Base-by-base conservation (phyloP, 2,329 filamentous ascomycete species). In the Ophiostoma pallidulum region DNA sequence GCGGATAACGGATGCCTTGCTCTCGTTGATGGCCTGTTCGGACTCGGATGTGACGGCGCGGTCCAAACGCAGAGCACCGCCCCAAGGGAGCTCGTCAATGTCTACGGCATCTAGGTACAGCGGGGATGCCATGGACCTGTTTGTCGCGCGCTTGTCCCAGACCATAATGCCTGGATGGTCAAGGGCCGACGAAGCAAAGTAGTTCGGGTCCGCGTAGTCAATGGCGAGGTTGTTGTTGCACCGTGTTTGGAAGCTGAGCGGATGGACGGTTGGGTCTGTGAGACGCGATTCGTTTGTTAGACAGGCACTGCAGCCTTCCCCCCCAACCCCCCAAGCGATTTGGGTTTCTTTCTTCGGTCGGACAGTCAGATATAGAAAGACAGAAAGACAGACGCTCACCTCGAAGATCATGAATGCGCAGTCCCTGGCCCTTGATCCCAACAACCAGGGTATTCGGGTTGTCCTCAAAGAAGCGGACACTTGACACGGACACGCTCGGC, bases 381-480 rank as follows among this genome's bases (percentile, higher is more conserved):
- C n/a, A n/a, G n/a, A n/a, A n/a, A n/a, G n/a, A n/a, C n/a, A n/a
- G n/a, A n/a, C n/a, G n/a, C n/a, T n/a, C n/a, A 86, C 84, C 84
- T 72, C 87, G 71, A 43, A 94, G 70, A 64, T 92, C 87, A 57
- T 89, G 87, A 24, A 91, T 76, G 14, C 84, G 74, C 39, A 92
- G 73, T 32, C 82, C 85, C 54, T 86, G 78, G 37, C 83, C 78
- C 55, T 86, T 86, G 42, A 90, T 83, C 1, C 84, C 86, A 24
- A 82, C 81, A 24, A 90, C 78, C 10, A 92, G 67, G 19, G 82
- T 84, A 53, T 87, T 78, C 8, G 86, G 85, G 53, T 81, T 83
- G 54, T 84, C 78, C 50, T 85, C 77, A 50, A 91, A 90, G 68
- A 91, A 94, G 58, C 85, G 82, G 56, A 90, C 80, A 58, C 85